Percentiles rank a stretch among this genome's conserved stretches.
Conservation (phyloP, 108 stramenopile species). For the Fragilariopsis cylindrus region DNA sequence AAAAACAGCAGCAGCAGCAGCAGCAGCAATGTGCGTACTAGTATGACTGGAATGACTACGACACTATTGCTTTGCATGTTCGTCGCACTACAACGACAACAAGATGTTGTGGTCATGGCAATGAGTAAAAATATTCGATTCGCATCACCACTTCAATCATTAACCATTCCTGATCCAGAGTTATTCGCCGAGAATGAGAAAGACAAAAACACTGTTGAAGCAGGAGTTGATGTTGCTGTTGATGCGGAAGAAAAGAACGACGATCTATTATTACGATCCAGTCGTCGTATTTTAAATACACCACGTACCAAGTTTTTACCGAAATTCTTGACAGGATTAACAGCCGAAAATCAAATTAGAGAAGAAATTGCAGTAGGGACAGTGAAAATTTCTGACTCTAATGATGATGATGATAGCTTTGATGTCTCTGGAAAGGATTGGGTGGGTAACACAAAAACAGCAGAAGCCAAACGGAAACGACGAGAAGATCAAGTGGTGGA, state of each 20-base stretch:
- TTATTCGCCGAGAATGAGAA: conserved; percentile 34
- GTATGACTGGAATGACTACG: no score
- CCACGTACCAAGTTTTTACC: conserved; percentile 63
- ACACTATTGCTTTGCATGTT: no score
- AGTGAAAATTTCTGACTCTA: conserved; percentile 19
- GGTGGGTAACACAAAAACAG: conserved; percentile 47
- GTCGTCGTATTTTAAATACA: background rate
- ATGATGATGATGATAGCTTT: conserved; percentile 10
- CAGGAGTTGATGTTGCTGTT: background rate
- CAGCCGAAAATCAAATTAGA: conserved; percentile 59
- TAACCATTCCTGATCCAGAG: conserved; percentile 53
- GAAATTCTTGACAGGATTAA: conserved; percentile 59
- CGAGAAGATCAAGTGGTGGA: conserved; percentile 55
- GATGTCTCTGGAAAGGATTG: conserved; percentile 40
- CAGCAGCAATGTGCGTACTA: no score
- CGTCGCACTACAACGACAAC: no score
- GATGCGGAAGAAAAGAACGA: no score
- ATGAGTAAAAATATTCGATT: conserved; percentile 37
- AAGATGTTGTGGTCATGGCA: no score
- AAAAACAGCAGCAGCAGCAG: no score
- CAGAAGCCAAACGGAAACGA: conserved; percentile 38
- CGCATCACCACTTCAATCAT: conserved; percentile 75
- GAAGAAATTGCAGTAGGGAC: conserved; percentile 45
- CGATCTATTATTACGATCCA: background rate
- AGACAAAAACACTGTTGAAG: conserved; percentile 19